Base-by-base conservation (phyloP, 257 asterid genomes). In the Rhazya stricta region DNA sequence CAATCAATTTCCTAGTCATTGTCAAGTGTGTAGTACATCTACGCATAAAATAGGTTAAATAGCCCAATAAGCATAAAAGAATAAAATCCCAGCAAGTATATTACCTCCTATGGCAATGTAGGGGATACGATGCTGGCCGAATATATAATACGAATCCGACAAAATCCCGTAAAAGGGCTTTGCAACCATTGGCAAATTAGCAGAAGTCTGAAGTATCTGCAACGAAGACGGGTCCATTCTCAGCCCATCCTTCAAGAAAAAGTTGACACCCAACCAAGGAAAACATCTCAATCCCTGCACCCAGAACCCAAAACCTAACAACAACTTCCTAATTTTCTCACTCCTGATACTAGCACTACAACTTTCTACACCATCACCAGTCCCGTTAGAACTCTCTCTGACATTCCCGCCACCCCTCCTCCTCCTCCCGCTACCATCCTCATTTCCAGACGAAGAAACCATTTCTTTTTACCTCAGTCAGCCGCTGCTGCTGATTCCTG, bases 231-330 rank as follows among this genome's bases (percentile, higher is more conserved):
- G 92, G 37, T 92, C 96, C 81, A 95, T 89, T 73, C 70, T 84
- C 76, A 95, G 68, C 65, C 91, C 96, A 84, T 95, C 98, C 78
- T 95, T 95, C 18, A 95, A 89, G 85, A 92, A 95, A 74, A 95
- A 95, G 79, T 76, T 89, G 65, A 95, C 93, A 2, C 89, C 99
- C 92, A 95, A 88, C 99, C 97, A 95, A 54, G 99, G 96, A 25
- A 95, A 95, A 68, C 99, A 95, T 73, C 99, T 84, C 75, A 95
- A 78, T 1, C 99, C 99, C 83, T 95, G 99, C 79, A 92, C 91
- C 87, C 83, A 89, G 69, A 73, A 95, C 41, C 99, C 99, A 73
- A 95, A 78, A 34, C 98, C 97, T 71, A 92, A 74, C 84, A 95
- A 58, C 84, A 91, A 57, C 67, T 87, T 95, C 87, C 96, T 84